Evolutionary conservation across 306 rosid species (phyloP).

Genomic region (Delonix regia): DNA sequence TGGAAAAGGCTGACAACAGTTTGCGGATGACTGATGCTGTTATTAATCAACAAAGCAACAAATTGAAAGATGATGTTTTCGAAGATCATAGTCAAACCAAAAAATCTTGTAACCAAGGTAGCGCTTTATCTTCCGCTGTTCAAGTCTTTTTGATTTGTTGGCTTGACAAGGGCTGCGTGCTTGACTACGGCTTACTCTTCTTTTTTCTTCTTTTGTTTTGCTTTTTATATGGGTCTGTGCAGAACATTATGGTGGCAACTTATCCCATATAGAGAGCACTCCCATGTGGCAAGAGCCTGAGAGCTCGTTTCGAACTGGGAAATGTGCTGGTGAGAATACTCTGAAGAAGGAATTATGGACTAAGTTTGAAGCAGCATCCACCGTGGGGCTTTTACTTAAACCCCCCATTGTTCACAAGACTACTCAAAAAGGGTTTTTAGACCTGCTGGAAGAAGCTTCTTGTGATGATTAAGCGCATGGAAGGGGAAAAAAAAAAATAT

Average conservation of each 20-base stretch:
- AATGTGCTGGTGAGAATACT: constrained; percentile 85
- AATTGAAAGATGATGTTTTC: constrained; percentile 34
- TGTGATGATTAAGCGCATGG: constrained; percentile 44
- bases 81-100: constrained; percentile 42
- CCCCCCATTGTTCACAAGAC: constrained; percentile 26
- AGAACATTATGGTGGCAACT: constrained; percentile 48
- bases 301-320: constrained; percentile 57
- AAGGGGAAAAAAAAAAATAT: not conserved
- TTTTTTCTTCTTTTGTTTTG: not conserved
- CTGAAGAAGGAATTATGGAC: constrained; percentile 91
- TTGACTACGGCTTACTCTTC: not conserved
- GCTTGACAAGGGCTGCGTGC: constrained; percentile 22
- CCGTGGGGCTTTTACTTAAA: constrained; percentile 39
- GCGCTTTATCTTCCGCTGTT: constrained; percentile 17
- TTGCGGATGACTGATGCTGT: constrained; percentile 9
- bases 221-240: too few relatives aligned
- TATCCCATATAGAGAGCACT: constrained; percentile 52
- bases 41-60: constrained; percentile 33
- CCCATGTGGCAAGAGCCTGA: constrained; percentile 67
- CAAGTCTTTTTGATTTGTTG: constrained; percentile 3
- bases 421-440: constrained; percentile 72
- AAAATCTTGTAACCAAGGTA: constrained; percentile 56
- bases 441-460: constrained; percentile 84
- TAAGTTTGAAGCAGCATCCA: constrained; percentile 82
- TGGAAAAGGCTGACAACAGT: constrained; percentile 40